Conservation (phyloP, 2,329 filamentous ascomycete species). For the Aspergillus awamori region DNA sequence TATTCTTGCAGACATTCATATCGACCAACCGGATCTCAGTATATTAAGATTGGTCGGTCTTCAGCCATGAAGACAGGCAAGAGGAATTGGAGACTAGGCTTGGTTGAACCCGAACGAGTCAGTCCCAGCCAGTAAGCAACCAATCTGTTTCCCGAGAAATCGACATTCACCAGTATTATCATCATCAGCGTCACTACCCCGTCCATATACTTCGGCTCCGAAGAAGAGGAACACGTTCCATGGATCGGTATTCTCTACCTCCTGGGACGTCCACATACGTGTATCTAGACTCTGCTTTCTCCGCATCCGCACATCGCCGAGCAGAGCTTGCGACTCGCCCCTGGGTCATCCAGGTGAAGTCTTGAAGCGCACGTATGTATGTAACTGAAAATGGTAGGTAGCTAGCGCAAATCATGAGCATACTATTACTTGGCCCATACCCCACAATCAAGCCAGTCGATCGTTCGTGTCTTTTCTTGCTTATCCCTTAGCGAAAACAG, state of each 20-base stretch:
- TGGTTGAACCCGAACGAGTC: neutral
- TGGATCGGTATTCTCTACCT: neutral
- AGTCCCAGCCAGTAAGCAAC: neutral
- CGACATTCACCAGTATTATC: neutral
- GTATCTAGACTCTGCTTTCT: neutral
- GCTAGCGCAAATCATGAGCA: neutral
- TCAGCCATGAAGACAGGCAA: neutral
- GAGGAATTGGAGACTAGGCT: neutral
- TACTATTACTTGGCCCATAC: neutral
- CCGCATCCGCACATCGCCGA: neutral
- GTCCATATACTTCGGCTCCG: neutral
- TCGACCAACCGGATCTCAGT: neutral
- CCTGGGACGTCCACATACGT: neutral
- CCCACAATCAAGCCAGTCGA: conserved; percentile 7
- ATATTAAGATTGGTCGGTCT: neutral
- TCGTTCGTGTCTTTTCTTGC: conserved; percentile 1
- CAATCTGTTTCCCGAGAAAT: neutral
- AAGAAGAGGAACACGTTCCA: neutral
- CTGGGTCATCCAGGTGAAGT: neutral
- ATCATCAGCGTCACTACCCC: neutral
- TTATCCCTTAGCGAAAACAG: neutral
- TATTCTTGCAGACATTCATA: neutral
- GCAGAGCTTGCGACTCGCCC: neutral
- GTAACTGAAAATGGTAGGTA: neutral
- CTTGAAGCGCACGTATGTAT: neutral